A percentile compares a stretch with the other conserved stretches of the same genome.
These are phyloP conservation scores for Xanthoconium purpureum DNA, from an alignment of 768 basidiomycete species.

Conservation along the genomic window DNA sequence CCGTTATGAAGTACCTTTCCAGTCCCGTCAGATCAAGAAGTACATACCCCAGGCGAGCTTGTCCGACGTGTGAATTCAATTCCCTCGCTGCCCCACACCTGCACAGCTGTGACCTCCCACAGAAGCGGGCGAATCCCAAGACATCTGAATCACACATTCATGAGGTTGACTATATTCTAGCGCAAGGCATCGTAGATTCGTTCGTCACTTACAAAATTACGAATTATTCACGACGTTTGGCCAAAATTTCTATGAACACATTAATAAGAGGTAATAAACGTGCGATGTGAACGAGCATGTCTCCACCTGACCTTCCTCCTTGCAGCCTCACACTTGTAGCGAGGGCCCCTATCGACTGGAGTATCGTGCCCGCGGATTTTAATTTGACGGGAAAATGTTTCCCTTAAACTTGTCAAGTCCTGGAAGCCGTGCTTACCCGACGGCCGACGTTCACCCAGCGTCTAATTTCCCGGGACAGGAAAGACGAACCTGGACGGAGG, in stretches of 20 bases:
- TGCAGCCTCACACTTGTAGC: constrained; percentile 21
- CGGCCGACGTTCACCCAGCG: constrained; percentile 9
- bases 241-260: neutral
- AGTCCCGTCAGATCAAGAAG: neutral
- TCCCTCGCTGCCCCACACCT: constrained; percentile 18
- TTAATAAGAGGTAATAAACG: constrained; percentile 5
- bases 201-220: neutral
- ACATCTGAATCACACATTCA: neutral
- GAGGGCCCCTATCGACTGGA: constrained; percentile 11
- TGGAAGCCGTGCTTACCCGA: constrained; percentile 15
- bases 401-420: constrained; percentile 11
- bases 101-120: constrained; percentile 8
- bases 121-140: neutral
- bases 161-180: neutral
- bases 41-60: neutral
- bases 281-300: constrained; percentile 2
- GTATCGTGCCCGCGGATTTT: constrained; percentile 16
- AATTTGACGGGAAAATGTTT: constrained; percentile 4
- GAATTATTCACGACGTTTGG: neutral
- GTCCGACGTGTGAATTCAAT: constrained; percentile 10
- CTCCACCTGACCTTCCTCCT: constrained; percentile 18
- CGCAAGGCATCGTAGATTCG: neutral
- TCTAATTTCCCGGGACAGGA: constrained; percentile 23
- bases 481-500: constrained; percentile 3
- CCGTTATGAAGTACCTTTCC: neutral